Base-by-base conservation (phyloP, 768 basidiomycete species). In the Pleurotus tuber-regium region DNA sequence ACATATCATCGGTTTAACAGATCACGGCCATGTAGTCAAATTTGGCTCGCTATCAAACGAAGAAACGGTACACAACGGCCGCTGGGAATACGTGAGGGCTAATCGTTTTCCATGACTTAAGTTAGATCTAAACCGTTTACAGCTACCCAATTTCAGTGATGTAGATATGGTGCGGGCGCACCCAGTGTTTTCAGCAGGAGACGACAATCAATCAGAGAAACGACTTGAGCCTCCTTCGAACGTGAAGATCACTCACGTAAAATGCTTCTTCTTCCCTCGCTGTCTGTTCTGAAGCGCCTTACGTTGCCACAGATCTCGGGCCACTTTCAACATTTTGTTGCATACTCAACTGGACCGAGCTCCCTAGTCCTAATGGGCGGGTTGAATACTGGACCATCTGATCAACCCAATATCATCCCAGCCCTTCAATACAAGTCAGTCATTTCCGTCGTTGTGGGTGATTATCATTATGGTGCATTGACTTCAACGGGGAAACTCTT, bases 401-500 rank as follows among this genome's bases (percentile, higher is more conserved):
- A 69, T 12, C 59, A 62, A 52, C 90, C 87, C n/a, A 75, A 71
- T 28, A 72, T 92, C 52, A 73, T 89, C 3, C 84, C 87, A 1
- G 80, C 76, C 28, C 71, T 98, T 24, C 92, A 97, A 60, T 78
- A 88, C 58, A 79, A 71, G 57, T 74, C 77, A 30, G 81, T 98
- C 49, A 95, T 98, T 54, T 90, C 91, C 44, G 84, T 96, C 50
- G 86, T 87, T 11, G 77, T 93, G 44, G 96, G 96, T 4, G 96
- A 98, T 67, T 97, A 95, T 66, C 96, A 98, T 70, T 84, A 77
- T 62, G 89, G 83, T 29, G 95, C 96, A 1, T 72, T 97, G 59
- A 95, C 92, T 2, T 74, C 79, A 31, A 66, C 74, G 19, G 96
- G 95, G 12, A 78, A 84, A 61, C 71, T 93, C 21, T 70, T 87